phyloP scores from a whole-genome alignment of 2,329 filamentous ascomycete species.

The Penicillium sp. region DNA sequence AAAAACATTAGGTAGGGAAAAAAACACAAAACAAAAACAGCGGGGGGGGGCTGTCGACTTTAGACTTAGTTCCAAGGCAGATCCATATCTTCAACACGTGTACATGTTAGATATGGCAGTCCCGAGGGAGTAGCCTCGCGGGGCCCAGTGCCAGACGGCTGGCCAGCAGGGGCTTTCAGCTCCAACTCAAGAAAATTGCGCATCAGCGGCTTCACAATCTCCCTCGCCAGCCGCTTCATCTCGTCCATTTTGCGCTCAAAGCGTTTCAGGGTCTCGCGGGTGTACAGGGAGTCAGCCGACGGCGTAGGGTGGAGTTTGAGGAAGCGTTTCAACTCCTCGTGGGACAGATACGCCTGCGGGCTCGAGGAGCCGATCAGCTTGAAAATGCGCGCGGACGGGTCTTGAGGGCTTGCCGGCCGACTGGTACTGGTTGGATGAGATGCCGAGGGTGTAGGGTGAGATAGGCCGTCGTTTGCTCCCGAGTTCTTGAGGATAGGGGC shows the following conservation, averaged over 20 bases:
- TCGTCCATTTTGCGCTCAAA: constrained; percentile 90
- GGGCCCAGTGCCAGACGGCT: constrained; percentile 24
- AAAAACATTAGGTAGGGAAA: too few species aligned
- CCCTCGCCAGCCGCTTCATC: constrained; percentile 79
- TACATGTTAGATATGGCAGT: constrained; percentile 67
- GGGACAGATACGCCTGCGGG: constrained; percentile 68
- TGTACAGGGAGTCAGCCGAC: constrained; percentile 68
- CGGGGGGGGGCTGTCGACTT: neutral
- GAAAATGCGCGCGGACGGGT: constrained; percentile 68
- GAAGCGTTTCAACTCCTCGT: constrained; percentile 89
- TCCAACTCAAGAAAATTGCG: constrained; percentile 82
- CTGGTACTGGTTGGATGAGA: constrained; percentile 20
- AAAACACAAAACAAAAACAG: neutral
- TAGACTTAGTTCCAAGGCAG: constrained; percentile 59
- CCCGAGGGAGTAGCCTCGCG: constrained; percentile 45
- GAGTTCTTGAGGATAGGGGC: constrained; percentile 49
- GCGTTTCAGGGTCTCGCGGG: constrained; percentile 77
- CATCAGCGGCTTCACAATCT: constrained; percentile 83
- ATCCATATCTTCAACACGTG: constrained; percentile 62
- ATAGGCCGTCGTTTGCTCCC: constrained; percentile 5
- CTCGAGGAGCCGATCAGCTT: constrained; percentile 69
- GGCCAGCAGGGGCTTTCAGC: constrained; percentile 46
- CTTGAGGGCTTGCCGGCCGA: constrained; percentile 27
- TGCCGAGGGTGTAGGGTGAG: constrained; percentile 9
- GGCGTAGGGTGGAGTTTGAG: constrained; percentile 71